Percentiles rank a stretch among this genome's conserved stretches.
phyloP scores from a whole-genome alignment of 257 asterid genomes.

The Fraxinus excelsior region DNA sequence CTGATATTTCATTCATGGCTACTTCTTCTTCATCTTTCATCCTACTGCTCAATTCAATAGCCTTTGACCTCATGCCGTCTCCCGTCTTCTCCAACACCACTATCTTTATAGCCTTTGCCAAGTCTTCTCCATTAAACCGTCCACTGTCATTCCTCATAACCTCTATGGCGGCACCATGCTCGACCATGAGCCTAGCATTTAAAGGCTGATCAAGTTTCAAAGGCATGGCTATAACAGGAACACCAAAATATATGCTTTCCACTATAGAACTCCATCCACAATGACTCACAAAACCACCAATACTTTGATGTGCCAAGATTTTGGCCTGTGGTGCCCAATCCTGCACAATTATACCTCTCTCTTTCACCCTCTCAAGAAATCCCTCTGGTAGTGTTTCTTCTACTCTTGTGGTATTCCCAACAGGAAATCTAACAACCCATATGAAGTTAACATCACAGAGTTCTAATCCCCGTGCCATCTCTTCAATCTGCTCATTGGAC shows the following conservation, averaged over 20 bases:
- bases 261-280: slow-evolving; percentile 46
- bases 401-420: neutral
- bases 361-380: slow-evolving; percentile 39
- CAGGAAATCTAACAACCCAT: slow-evolving; percentile 46
- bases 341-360: slow-evolving; percentile 31
- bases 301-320: slow-evolving; percentile 38
- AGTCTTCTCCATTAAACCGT: slow-evolving; percentile 21
- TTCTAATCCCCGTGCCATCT: slow-evolving; percentile 45
- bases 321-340: slow-evolving; percentile 50
- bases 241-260: slow-evolving; percentile 43
- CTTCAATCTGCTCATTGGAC: slow-evolving; percentile 35
- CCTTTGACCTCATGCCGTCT: neutral
- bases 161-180: slow-evolving; percentile 34
- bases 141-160: slow-evolving; percentile 31
- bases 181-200: slow-evolving; percentile 26
- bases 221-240: slow-evolving; percentile 43
- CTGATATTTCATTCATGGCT: slow-evolving; percentile 24
- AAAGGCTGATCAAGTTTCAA: slow-evolving; percentile 35
- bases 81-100: slow-evolving; percentile 19
- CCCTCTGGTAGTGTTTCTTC: slow-evolving; percentile 35
- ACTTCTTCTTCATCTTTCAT: slow-evolving; percentile 12
- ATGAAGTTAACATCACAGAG: slow-evolving; percentile 38
- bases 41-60: neutral
- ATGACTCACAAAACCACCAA: too few species aligned
- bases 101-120: slow-evolving; percentile 29